Evolutionary conservation across 192 early-diverging fungal genomes (phyloP).

Genomic region (Coemansia guatemalensis): DNA sequence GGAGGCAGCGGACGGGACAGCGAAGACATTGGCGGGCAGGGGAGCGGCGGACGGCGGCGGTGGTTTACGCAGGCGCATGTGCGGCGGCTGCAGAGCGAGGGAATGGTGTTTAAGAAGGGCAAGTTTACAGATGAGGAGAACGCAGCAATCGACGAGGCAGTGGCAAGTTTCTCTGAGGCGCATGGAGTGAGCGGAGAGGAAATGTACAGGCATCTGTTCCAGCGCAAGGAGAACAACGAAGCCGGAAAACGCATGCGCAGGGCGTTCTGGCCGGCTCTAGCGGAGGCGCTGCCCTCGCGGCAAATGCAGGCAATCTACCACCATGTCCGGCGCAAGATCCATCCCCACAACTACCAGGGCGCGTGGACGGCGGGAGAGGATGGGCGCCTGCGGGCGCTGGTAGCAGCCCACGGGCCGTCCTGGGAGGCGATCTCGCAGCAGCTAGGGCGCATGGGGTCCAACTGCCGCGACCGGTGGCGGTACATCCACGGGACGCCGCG

Average conservation of each 20-base stretch:
- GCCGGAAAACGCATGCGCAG: slow-evolving; percentile 30
- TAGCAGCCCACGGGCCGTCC: slow-evolving; percentile 42
- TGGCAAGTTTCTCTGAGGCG: slow-evolving; percentile 19
- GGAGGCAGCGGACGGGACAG: neutral
- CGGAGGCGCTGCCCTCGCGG: slow-evolving; percentile 40
- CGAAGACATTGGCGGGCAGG: neutral
- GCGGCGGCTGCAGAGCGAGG: slow-evolving; percentile 35
- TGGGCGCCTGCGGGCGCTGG: slow-evolving; percentile 30
- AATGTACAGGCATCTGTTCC: slow-evolving; percentile 44
- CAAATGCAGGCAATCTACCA: slow-evolving; percentile 53
- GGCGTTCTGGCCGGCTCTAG: slow-evolving; percentile 43
- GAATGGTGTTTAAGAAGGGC: slow-evolving; percentile 48
- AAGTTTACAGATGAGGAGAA: slow-evolving; percentile 49
- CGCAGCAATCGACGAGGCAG: slow-evolving; percentile 27
- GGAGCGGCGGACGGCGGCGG: slow-evolving; percentile 14
- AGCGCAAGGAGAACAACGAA: slow-evolving; percentile 15
- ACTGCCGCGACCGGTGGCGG: slow-evolving; percentile 54
- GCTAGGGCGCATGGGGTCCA: slow-evolving; percentile 48
- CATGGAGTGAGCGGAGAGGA: slow-evolving; percentile 29
- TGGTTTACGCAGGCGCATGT: slow-evolving; percentile 46
- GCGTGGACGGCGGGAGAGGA: slow-evolving; percentile 45
- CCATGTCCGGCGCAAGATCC: slow-evolving; percentile 44
- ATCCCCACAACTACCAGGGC: slow-evolving; percentile 52
- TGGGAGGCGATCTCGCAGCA: slow-evolving; percentile 46
- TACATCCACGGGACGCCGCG: slow-evolving; percentile 29